These are phyloP conservation scores for Penicillium longicatenatum DNA, from an alignment of 495 filamentous ascomycete genomes.

Conservation along the genomic window DNA sequence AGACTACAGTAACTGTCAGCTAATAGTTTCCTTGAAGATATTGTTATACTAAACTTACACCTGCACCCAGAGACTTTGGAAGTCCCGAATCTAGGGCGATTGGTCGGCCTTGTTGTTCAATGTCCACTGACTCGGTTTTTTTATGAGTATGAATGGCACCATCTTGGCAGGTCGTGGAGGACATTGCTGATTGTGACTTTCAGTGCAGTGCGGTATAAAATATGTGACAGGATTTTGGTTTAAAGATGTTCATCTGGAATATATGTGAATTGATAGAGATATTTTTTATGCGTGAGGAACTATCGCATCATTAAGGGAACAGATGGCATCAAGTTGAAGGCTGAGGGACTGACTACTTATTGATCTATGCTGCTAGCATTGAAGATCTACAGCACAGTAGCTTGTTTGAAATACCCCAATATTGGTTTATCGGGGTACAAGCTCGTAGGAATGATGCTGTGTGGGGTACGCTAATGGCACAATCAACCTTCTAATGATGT, in stretches of 20 bases:
- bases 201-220: neutral
- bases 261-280: neutral
- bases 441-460: neutral
- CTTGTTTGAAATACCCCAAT: neutral
- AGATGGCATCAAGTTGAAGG: slow-evolving; percentile 1
- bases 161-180: slow-evolving; percentile 8
- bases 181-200: slow-evolving; percentile 9
- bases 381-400: neutral
- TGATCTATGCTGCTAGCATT: neutral
- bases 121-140: slow-evolving; percentile 11
- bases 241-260: neutral
- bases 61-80: slow-evolving; percentile 28
- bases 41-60: slow-evolving; percentile 18
- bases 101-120: slow-evolving; percentile 20
- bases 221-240: neutral
- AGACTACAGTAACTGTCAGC: slow-evolving; percentile 28
- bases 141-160: slow-evolving; percentile 10
- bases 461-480: slow-evolving; percentile 7
- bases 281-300: neutral
- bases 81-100: neutral
- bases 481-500: slow-evolving; percentile 6
- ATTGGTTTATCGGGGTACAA: neutral
- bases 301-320: slow-evolving; percentile 5
- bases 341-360: no score
- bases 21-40: neutral